These are phyloP conservation scores for Coniferiporia sulphurascens DNA, from an alignment of 1,284 basidiomycete genomes.

Conservation along the genomic window DNA sequence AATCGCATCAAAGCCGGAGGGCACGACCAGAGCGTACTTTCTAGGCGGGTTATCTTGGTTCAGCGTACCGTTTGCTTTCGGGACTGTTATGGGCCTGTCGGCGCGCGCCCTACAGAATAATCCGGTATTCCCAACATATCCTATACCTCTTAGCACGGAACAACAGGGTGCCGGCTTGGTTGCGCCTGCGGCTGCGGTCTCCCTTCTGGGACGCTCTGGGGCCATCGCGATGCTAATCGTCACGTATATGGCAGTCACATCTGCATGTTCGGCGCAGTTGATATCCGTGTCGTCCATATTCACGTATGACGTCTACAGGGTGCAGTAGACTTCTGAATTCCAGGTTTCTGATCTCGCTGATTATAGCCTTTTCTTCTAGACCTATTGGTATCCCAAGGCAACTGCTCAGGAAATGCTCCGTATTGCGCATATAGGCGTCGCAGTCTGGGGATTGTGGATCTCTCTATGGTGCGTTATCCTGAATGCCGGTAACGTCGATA, in stretches of 20 bases:
- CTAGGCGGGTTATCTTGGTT: slow-evolving; percentile 62
- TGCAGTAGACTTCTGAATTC: not conserved
- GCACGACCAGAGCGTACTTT: slow-evolving; percentile 31
- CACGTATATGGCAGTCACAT: slow-evolving; percentile 54
- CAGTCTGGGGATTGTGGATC: slow-evolving; percentile 58
- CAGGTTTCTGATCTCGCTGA: not conserved
- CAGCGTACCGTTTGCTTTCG: slow-evolving; percentile 55
- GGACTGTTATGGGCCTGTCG: slow-evolving; percentile 51
- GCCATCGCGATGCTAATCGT: slow-evolving; percentile 48
- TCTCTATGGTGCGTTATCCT: slow-evolving; percentile 24
- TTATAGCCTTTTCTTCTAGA: slow-evolving; percentile 47
- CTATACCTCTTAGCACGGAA: slow-evolving; percentile 41
- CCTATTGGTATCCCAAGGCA: slow-evolving; percentile 60
- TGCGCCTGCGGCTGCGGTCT: slow-evolving; percentile 47
- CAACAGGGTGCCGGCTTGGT: slow-evolving; percentile 50
- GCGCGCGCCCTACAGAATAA: slow-evolving; percentile 46
- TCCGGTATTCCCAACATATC: slow-evolving; percentile 50
- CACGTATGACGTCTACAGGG: slow-evolving; percentile 17
- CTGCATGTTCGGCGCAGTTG: slow-evolving; percentile 54
- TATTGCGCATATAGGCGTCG: slow-evolving; percentile 51
- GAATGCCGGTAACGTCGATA: slow-evolving; percentile 17
- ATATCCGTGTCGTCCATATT: slow-evolving; percentile 46
- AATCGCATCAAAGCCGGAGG: slow-evolving; percentile 23
- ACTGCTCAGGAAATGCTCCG: slow-evolving; percentile 56
- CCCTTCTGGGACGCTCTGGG: slow-evolving; percentile 47